Evolutionary conservation across 768 basidiomycete species (phyloP), one percentile per base, ranked within the genome.

Genomic region (Dictyophora rubrovolvata): DNA sequence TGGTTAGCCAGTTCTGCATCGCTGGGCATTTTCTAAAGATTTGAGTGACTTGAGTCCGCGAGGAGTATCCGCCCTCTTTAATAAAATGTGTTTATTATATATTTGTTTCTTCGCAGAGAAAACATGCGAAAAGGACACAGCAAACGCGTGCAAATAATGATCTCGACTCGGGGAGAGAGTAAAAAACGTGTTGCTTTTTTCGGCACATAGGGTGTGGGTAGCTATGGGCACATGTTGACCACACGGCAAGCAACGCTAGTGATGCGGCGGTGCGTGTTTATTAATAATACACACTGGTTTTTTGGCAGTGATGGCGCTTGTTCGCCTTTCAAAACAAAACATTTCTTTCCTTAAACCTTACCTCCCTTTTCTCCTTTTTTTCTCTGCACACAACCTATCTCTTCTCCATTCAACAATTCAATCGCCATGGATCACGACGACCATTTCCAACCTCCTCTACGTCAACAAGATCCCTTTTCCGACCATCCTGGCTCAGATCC

Each of bases 1-100:
- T 87, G 82, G 34, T 79, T 82, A 51, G 87, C 87, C 6, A 89
- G 73, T 63, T 89, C 85, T 49, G 84, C 82, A 63, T 89, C 87
- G 57, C 78, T 81, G 33, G 59, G 56, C 57, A 59, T 59, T 14
- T 42, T 42, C n/a, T 42, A n/a, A 4, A 14, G 36, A 42, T 9
- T 42, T 42, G 42, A 28, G 7, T 28, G 28, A 28, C 28, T 28
- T 7, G 2, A 28, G 20, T 22, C 48, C 21, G 21, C 48, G 48
- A 48, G 21, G n/a, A 48, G 48, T 9, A 48, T 9, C 48, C 48
- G n/a, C 48, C 9, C n/a, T 48, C n/a, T 48, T 28, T 28, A 28
- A 28, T 28, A 28, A 28, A 28, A 7, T 28, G 28, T 28, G 28
- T 28, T n/a, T n/a, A n/a, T n/a, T 28, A 28, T 28, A 28, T 28